These are phyloP conservation scores for Microthlaspi erraticum DNA, from an alignment of 345 rosid species.

Conservation along the genomic window DNA sequence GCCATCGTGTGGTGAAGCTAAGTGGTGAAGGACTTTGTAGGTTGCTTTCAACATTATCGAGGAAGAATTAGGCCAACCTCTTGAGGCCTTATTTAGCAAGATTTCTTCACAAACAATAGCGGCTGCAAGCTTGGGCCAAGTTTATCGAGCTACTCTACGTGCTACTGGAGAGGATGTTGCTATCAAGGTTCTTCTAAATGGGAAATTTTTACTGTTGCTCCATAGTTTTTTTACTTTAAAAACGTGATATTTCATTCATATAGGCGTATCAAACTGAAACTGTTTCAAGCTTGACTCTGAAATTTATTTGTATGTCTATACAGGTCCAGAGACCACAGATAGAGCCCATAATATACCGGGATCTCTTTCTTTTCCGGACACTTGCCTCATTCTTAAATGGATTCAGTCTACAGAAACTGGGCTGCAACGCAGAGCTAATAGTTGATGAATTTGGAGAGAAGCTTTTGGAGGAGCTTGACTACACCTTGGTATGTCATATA, in stretches of 20 bases:
- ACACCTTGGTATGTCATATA: constrained; percentile 73
- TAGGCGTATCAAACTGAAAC: background rate
- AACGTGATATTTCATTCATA: constrained; percentile 7
- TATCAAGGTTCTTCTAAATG: constrained; percentile 68
- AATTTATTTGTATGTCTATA: constrained; percentile 30
- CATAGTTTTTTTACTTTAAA: constrained; percentile 17
- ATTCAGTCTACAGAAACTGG: constrained; percentile 84
- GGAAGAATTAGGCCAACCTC: constrained; percentile 90
- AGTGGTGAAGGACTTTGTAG: constrained; percentile 49
- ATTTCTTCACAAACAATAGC: constrained; percentile 88
- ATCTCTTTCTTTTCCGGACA: constrained; percentile 93
- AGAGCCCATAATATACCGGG: constrained; percentile 92
- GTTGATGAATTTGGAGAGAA: constrained; percentile 99
- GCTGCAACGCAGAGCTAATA: constrained; percentile 94
- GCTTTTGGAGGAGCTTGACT: constrained; percentile 98
- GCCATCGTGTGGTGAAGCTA: constrained; percentile 31
- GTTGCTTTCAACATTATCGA: constrained; percentile 91
- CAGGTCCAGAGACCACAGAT: constrained; percentile 94
- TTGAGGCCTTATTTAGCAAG: constrained; percentile 84
- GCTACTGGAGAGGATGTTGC: constrained; percentile 95
- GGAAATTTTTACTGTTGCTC: background rate
- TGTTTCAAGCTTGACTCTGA: background rate
- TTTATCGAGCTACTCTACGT: constrained; percentile 91
- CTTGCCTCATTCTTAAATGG: constrained; percentile 95
- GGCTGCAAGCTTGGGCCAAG: constrained; percentile 98